Conservation (phyloP, 306 rosid genomes). For the Prosopis cineraria region DNA sequence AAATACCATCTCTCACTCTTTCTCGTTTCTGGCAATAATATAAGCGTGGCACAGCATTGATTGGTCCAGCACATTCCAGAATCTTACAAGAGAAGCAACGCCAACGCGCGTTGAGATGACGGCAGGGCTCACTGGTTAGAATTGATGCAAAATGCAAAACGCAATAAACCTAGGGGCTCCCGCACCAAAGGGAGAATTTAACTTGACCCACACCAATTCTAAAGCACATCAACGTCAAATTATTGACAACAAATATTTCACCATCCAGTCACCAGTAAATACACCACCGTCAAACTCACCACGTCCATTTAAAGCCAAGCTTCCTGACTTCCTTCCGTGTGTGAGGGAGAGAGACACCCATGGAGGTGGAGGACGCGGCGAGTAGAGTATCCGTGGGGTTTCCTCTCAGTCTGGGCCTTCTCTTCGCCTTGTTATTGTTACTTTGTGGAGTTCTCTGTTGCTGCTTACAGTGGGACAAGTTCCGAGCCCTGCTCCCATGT, state of each 20-base stretch:
- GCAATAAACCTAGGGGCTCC: neutral
- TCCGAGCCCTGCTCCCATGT: slow-evolving; percentile 39
- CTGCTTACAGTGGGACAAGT: slow-evolving; percentile 62
- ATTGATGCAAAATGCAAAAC: neutral
- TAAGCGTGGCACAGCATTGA: neutral
- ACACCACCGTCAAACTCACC: slow-evolving; percentile 37
- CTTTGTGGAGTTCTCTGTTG: slow-evolving; percentile 55
- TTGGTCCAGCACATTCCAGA: slow-evolving; percentile 10
- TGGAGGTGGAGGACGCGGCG: slow-evolving; percentile 47
- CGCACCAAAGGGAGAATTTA: slow-evolving; percentile 28
- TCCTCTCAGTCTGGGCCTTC: slow-evolving; percentile 64
- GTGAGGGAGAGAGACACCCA: neutral
- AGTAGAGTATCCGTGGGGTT: slow-evolving; percentile 45
- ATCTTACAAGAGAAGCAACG: neutral
- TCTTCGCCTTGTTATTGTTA: slow-evolving; percentile 45
- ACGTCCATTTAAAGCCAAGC: slow-evolving; percentile 6
- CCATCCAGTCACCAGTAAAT: slow-evolving; percentile 32
- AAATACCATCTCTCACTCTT: neutral
- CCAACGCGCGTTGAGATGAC: neutral
- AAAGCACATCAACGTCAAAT: slow-evolving; percentile 21
- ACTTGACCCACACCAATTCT: slow-evolving; percentile 1
- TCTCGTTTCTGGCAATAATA: neutral
- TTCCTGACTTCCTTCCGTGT: neutral
- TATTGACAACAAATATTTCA: slow-evolving; percentile 37
- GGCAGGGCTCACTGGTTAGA: neutral